Conservation (phyloP, 129 eudicot species). For the Chrysanthemum lavandulifolium region DNA sequence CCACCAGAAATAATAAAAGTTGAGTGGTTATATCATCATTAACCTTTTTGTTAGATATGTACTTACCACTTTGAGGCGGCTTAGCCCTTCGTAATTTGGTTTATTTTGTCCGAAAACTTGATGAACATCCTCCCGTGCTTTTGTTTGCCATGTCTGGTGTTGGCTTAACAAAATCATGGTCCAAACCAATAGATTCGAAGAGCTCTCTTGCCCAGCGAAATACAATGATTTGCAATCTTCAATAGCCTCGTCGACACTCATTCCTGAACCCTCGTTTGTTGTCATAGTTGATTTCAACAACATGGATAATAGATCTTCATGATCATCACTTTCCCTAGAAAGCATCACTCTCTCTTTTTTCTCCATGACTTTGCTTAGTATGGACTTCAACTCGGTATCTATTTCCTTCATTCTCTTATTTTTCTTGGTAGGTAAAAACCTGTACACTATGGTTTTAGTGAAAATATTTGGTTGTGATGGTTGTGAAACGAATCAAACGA, state of each 20-base stretch:
- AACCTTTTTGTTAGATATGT: conserved; percentile 7
- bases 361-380: conserved; percentile 35
- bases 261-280: conserved; percentile 29
- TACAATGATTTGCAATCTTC: conserved; percentile 75
- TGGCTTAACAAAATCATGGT: conserved; percentile 65
- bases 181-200: conserved; percentile 59
- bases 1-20: too few species aligned
- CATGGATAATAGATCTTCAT: conserved; percentile 43
- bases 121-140: conserved; percentile 55
- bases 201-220: conserved; percentile 75
- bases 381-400: conserved; percentile 36
- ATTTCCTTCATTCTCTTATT: conserved; percentile 62
- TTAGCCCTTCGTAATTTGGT: conserved; percentile 43
- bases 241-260: conserved; percentile 51
- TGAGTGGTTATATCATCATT: too few species aligned
- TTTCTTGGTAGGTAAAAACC: conserved; percentile 67
- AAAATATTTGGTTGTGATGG: not conserved
- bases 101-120: conserved; percentile 43
- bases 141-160: conserved; percentile 58
- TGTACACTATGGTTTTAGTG: conserved; percentile 15
- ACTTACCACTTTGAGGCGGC: conserved; percentile 62
- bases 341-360: conserved; percentile 37
- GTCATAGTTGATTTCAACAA: conserved; percentile 44
- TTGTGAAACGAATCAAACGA: not conserved
- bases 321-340: conserved; percentile 25